Evolutionary conservation across 352 stramenopile genomes (phyloP).

Genomic region (Pythium oligandrum): DNA sequence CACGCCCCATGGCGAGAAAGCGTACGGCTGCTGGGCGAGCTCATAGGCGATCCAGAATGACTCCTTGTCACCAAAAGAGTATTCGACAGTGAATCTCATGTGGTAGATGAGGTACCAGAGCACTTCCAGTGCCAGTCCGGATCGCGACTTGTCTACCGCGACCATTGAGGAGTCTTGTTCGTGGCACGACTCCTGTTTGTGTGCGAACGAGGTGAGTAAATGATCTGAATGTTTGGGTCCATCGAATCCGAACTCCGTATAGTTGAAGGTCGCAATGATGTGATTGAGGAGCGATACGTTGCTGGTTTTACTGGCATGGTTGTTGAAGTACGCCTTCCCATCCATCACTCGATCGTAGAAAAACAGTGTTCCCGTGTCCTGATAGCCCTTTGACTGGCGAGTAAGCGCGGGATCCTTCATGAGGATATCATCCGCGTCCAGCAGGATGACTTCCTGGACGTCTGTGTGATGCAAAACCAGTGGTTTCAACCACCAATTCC

Average conservation of each 20-base stretch:
- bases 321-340: constrained; percentile 22
- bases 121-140: constrained; percentile 29
- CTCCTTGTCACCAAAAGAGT: constrained; percentile 55
- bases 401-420: constrained; percentile 34
- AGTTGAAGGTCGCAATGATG: constrained; percentile 42
- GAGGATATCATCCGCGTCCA: constrained; percentile 54
- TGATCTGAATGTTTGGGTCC: constrained; percentile 13
- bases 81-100: constrained; percentile 47
- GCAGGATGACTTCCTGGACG: constrained; percentile 37
- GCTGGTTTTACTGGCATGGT: constrained; percentile 8
- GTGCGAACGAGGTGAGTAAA: constrained; percentile 28
- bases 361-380: constrained; percentile 45
- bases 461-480: constrained; percentile 48
- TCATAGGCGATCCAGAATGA: constrained; percentile 67
- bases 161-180: constrained; percentile 61
- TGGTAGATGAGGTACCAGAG: constrained; percentile 52
- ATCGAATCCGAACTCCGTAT: constrained; percentile 27
- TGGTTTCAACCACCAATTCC: constrained; percentile 61
- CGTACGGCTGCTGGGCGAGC: constrained; percentile 43
- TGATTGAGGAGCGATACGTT: constrained; percentile 24
- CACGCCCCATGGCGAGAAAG: constrained; percentile 61
- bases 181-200: constrained; percentile 28
- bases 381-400: constrained; percentile 29
- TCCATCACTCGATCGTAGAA: constrained; percentile 59
- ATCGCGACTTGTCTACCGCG: constrained; percentile 35